Evolutionary conservation across 768 basidiomycete genomes (phyloP).

Genomic region (Lentinus brumalis): DNA sequence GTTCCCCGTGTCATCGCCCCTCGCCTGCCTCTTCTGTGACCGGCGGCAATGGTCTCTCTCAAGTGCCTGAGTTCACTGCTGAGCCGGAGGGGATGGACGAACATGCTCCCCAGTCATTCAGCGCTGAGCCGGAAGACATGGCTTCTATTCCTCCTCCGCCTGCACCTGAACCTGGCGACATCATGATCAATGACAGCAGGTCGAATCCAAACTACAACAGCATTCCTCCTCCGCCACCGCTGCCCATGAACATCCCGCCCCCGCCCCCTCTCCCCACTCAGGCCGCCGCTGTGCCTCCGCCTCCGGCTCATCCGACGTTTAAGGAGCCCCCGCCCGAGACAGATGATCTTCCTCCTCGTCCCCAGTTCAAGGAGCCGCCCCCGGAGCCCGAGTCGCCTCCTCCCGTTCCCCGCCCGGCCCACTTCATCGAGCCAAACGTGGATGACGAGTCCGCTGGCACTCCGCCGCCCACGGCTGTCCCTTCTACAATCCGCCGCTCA

Average conservation of each 20-base stretch:
- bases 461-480: conserved; percentile 15
- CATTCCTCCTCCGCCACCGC: conserved; percentile 17
- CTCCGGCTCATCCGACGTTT: conserved; percentile 47
- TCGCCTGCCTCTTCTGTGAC: conserved; percentile 15
- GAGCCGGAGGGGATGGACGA: conserved; percentile 19
- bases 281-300: conserved; percentile 7
- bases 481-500: conserved; percentile 23
- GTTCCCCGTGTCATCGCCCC: conserved; percentile 3
- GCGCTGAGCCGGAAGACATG: conserved; percentile 22
- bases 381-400: conserved; percentile 24
- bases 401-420: conserved; percentile 8
- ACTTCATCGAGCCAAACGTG: conserved; percentile 52
- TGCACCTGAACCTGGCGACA: conserved; percentile 19
- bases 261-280: conserved; percentile 12
- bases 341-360: conserved; percentile 48
- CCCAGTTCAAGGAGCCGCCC: conserved; percentile 42
- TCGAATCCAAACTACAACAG: conserved; percentile 10
- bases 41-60: conserved; percentile 6
- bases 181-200: conserved; percentile 11
- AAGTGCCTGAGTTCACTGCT: conserved; percentile 19
- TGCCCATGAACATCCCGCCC: conserved; percentile 12
- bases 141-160: conserved; percentile 29
- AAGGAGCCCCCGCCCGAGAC: conserved; percentile 65
- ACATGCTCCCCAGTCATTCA: conserved; percentile 4
- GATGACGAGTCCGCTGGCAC: conserved; percentile 42